Evolutionary conservation across 2,329 filamentous ascomycete species (phyloP).

Genomic region (Colletotrichum sp.): DNA sequence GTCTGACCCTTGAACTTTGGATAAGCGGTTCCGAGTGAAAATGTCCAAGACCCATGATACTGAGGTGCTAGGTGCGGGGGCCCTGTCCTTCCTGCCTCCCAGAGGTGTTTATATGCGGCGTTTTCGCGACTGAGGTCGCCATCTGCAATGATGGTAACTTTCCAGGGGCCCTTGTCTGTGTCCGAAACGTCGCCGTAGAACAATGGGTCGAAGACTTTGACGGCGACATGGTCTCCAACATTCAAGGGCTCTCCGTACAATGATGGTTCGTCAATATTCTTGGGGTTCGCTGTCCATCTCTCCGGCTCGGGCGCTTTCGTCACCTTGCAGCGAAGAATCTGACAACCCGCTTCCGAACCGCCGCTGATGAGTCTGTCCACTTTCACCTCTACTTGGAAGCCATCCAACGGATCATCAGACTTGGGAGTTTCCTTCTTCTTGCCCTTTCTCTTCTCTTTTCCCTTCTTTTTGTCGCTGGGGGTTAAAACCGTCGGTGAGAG

Average conservation of each 20-base stretch:
- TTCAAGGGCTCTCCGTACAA: not conserved
- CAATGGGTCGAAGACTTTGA: not conserved
- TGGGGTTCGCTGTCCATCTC: accelerated
- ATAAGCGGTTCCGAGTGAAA: not conserved
- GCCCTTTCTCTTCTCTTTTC: too few species aligned
- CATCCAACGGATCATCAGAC: accelerated
- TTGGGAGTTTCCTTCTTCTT: not conserved
- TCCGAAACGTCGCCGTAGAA: not conserved
- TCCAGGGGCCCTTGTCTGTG: not conserved
- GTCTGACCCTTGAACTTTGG: not conserved
- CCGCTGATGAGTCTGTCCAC: not conserved
- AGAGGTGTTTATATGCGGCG: not conserved
- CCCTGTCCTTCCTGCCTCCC: not conserved
- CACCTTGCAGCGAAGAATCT: not conserved
- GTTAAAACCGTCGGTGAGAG: not conserved
- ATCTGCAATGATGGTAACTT: not conserved
- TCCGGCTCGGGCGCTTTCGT: accelerated
- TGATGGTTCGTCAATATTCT: accelerated
- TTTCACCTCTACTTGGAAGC: not conserved
- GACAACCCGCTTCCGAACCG: not conserved
- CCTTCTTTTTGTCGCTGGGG: not conserved
- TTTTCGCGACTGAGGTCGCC: not conserved
- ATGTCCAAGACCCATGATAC: not conserved
- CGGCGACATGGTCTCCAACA: not conserved
- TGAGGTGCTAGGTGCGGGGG: not conserved